These are phyloP conservation scores for Centaurea solstitialis DNA, from an alignment of 129 eudicot species.

Conservation along the genomic window DNA sequence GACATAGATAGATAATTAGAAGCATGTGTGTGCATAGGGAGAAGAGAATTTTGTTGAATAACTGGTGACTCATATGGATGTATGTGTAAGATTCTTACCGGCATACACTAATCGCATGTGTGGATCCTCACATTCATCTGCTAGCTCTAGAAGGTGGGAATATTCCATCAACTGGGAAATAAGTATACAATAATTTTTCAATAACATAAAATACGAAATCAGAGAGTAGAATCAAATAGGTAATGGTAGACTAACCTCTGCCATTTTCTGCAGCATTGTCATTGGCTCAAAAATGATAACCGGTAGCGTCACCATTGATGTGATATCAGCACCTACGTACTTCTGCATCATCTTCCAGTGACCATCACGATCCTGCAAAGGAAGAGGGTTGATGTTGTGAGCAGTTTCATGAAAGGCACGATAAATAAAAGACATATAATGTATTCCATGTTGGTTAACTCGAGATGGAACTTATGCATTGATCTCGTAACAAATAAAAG, in stretches of 20 bases:
- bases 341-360: slow-evolving; percentile 98
- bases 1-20: background rate
- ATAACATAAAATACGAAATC: background rate
- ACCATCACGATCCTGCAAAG: slow-evolving; percentile 83
- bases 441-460: background rate
- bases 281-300: slow-evolving; percentile 97
- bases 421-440: background rate
- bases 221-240: background rate
- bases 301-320: slow-evolving; percentile 95
- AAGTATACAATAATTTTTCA: background rate
- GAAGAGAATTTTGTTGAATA: background rate
- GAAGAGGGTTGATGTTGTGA: background rate
- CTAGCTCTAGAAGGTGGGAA: slow-evolving; percentile 69
- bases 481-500: background rate
- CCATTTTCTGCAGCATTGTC: slow-evolving; percentile 98
- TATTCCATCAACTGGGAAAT: slow-evolving; percentile 85
- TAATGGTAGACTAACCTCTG: slow-evolving; percentile 67
- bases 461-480: background rate
- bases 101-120: slow-evolving; percentile 93
- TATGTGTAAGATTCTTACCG: slow-evolving; percentile 31
- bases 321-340: slow-evolving; percentile 86
- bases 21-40: background rate
- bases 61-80: background rate
- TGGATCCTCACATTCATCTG: slow-evolving; percentile 95
- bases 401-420: background rate